phyloP scores from a whole-genome alignment of 305 asterid species.

The Solanum hybrid region DNA sequence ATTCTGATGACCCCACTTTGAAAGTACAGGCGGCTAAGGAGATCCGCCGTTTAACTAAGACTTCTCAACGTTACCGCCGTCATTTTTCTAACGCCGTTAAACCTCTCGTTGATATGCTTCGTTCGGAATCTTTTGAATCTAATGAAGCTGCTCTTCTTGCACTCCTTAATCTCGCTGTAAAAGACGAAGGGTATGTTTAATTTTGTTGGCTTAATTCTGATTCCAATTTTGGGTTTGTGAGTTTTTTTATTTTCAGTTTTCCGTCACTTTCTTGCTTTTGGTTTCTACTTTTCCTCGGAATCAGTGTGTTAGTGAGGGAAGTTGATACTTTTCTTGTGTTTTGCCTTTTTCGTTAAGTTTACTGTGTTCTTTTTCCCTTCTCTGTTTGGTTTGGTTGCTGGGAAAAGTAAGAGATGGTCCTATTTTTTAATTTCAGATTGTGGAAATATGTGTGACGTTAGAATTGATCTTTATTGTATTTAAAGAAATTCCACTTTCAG shows the following conservation, averaged over 20 bases:
- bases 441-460: conserved; percentile 1
- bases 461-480: neutral
- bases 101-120: conserved; percentile 66
- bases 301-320: conserved; percentile 21
- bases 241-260: neutral
- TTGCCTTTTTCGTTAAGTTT: neutral
- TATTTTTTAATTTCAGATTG: neutral
- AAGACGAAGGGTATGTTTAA: conserved; percentile 55
- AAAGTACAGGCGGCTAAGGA: conserved; percentile 65
- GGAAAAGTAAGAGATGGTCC: neutral
- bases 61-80: conserved; percentile 79
- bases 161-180: conserved; percentile 68
- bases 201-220: neutral
- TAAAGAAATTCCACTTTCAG: neutral
- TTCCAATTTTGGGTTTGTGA: neutral
- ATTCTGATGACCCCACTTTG: conserved; percentile 31
- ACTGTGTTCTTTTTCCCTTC: neutral
- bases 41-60: conserved; percentile 74
- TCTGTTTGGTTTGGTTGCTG: conserved; percentile 5
- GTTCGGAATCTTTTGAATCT: conserved; percentile 28
- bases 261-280: conserved; percentile 10
- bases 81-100: conserved; percentile 52
- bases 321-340: neutral
- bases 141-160: conserved; percentile 75
- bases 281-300: conserved; percentile 20